A percentile compares a stretch with the other conserved stretches of the same genome.
Evolutionary conservation across 176 grass and related monocot genomes (phyloP).

Genomic region (Bonia amplexicaulis): DNA sequence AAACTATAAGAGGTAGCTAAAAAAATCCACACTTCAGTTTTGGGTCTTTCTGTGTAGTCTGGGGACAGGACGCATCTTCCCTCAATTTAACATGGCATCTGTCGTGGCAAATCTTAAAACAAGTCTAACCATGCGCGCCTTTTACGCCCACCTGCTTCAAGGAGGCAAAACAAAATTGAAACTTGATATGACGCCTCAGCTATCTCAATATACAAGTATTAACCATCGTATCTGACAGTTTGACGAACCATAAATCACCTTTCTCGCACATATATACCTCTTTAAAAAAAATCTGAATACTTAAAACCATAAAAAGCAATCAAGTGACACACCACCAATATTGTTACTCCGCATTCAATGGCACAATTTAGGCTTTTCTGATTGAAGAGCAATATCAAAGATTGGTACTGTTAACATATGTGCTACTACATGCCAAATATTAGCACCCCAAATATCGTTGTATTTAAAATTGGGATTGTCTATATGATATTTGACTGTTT

Average conservation of each 20-base stretch:
- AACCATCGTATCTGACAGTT: not conserved
- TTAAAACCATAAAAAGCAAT: too few species aligned
- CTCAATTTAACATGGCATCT: not conserved
- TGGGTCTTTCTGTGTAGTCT: not conserved
- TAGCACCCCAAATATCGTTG: not conserved
- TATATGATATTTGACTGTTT: too few species aligned
- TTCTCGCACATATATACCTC: too few species aligned
- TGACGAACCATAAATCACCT: too few species aligned
- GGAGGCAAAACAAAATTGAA: not conserved
- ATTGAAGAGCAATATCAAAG: not conserved
- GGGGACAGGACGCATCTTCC: not conserved
- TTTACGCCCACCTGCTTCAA: not conserved
- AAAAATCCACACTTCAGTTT: not conserved
- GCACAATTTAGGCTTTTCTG: not conserved
- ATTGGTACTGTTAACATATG: not conserved
- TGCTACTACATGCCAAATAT: too few species aligned
- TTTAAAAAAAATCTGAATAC: too few species aligned
- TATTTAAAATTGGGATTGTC: too few species aligned
- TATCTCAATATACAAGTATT: not conserved
- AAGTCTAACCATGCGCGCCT: not conserved
- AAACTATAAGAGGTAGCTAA: rapidly evolving
- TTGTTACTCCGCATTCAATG: not conserved
- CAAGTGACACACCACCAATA: too few species aligned
- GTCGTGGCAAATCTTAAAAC: not conserved
- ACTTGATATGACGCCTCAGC: not conserved